These are phyloP conservation scores for Botrytis cinerea DNA, from an alignment of 2,329 filamentous ascomycete genomes.

Conservation along the genomic window DNA sequence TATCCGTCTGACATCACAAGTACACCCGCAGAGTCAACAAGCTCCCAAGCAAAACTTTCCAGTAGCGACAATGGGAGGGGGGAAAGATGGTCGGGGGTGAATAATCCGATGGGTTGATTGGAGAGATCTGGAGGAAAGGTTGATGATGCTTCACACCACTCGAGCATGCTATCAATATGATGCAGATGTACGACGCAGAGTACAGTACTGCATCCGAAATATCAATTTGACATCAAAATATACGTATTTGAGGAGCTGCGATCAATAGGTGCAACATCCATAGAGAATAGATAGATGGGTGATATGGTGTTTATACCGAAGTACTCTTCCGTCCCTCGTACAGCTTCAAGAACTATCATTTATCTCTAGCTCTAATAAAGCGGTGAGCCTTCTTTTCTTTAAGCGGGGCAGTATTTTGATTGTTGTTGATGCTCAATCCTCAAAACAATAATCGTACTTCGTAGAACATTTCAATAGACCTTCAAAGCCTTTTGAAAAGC, in stretches of 20 bases:
- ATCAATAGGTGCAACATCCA: no score
- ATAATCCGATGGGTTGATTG: neutral
- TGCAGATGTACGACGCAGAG: neutral
- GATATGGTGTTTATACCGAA: neutral
- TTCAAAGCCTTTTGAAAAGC: neutral
- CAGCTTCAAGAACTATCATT: neutral
- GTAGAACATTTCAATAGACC: neutral
- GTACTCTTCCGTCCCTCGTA: neutral
- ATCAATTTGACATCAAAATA: neutral
- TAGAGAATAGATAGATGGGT: neutral
- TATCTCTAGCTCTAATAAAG: neutral
- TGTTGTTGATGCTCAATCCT: neutral
- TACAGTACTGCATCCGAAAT: neutral
- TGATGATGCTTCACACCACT: neutral
- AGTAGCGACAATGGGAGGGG: neutral
- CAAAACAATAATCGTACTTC: neutral
- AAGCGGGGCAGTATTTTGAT: neutral
- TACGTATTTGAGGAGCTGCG: neutral
- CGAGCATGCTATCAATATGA: neutral
- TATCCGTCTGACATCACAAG: slow-evolving; percentile 16
- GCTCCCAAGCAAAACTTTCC: neutral
- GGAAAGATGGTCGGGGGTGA: neutral
- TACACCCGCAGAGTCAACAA: neutral
- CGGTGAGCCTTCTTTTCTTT: slow-evolving; percentile 11
- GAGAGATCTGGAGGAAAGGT: neutral